A percentile compares a stretch with the other conserved stretches of the same genome.
phyloP scores from a whole-genome alignment of 129 eudicot species.

The Cynara cardunculus region DNA sequence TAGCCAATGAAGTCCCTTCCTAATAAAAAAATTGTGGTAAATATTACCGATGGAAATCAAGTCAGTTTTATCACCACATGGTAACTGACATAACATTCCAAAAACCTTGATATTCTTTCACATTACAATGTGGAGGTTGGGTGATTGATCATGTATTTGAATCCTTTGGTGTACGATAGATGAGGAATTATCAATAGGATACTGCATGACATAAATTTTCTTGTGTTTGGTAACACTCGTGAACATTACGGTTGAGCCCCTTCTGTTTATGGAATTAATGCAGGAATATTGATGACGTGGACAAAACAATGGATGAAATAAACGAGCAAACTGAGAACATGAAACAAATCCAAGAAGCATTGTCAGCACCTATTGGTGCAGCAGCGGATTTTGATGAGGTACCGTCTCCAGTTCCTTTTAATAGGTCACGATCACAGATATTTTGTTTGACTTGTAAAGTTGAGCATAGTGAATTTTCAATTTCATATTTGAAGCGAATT shows the following conservation, averaged over 20 bases:
- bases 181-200: too few species aligned
- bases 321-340: constrained; percentile 48
- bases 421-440: background rate
- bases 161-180: too few species aligned
- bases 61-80: too few species aligned
- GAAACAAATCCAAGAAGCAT: constrained; percentile 53
- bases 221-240: too few species aligned
- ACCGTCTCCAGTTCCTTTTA: background rate
- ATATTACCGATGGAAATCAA: too few species aligned
- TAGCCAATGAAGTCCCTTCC: too few species aligned
- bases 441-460: constrained; percentile 1
- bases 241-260: background rate
- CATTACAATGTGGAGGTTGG: too few species aligned
- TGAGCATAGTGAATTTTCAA: background rate
- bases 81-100: too few species aligned
- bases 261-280: background rate
- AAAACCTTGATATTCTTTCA: too few species aligned
- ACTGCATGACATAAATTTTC: too few species aligned
- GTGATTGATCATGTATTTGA: too few species aligned
- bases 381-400: constrained; percentile 55
- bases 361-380: constrained; percentile 49
- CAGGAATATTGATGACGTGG: constrained; percentile 46
- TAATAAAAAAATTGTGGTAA: too few species aligned
- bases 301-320: constrained; percentile 51
- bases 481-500: background rate